These are phyloP conservation scores for Pachyrhizus erosus DNA, from an alignment of 306 rosid species.

Conservation along the genomic window DNA sequence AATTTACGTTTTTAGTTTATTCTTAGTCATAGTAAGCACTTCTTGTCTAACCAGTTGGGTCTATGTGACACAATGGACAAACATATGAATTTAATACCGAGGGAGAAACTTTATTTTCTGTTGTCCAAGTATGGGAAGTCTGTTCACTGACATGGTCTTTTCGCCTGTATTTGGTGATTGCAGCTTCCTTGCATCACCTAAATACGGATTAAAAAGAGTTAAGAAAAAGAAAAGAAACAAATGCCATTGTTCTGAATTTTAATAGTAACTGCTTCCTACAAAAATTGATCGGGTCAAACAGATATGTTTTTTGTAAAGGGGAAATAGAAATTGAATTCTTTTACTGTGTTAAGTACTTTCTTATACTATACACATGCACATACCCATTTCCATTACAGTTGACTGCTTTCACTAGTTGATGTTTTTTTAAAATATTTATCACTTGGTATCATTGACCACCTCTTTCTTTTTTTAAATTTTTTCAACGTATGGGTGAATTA, in stretches of 20 bases:
- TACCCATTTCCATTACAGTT: background rate
- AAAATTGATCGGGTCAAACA: constrained; percentile 14
- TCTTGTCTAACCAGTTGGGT: constrained; percentile 26
- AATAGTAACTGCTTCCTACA: constrained; percentile 38
- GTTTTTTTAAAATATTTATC: background rate
- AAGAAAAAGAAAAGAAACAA: background rate
- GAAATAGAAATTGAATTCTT: background rate
- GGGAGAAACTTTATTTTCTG: background rate
- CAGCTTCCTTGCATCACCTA: constrained; percentile 16
- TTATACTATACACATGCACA: background rate
- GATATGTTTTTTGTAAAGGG: background rate
- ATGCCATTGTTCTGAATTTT: constrained; percentile 11
- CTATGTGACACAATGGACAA: background rate
- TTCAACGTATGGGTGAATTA: background rate
- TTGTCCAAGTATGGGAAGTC: background rate
- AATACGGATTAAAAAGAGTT: background rate
- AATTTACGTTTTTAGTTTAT: constrained; percentile 6
- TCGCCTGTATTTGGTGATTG: constrained; percentile 35
- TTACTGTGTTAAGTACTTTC: background rate
- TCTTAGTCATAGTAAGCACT: constrained; percentile 11
- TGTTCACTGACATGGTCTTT: constrained; percentile 13
- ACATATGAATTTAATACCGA: background rate
- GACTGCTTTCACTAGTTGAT: background rate
- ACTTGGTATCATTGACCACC: background rate
- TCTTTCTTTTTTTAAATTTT: background rate